phyloP scores from a whole-genome alignment of 2,329 filamentous ascomycete genomes.

The Calonectria pauciramosa region DNA sequence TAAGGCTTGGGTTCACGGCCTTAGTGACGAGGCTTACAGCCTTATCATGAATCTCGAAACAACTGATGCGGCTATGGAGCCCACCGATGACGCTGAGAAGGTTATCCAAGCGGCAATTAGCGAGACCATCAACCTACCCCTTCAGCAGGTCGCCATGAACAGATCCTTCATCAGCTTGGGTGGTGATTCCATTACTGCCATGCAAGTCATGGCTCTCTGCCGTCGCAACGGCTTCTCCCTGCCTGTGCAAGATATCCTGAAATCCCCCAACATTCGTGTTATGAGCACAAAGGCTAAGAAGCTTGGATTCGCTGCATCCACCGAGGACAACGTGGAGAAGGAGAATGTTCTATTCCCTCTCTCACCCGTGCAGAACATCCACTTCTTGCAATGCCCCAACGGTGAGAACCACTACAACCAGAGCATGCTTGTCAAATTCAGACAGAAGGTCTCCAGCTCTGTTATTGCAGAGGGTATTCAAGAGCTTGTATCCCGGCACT shows the following conservation, averaged over 20 bases:
- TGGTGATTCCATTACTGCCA: slow-evolving; percentile 8
- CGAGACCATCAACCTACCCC: background rate
- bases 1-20: background rate
- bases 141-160: background rate
- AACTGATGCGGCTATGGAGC: background rate
- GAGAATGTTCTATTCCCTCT: background rate
- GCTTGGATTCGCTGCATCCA: background rate
- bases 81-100: background rate
- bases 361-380: background rate
- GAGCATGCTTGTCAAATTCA: slow-evolving; percentile 37
- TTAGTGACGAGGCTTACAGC: background rate
- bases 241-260: background rate
- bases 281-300: background rate
- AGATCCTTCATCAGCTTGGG: slow-evolving; percentile 3
- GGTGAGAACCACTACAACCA: slow-evolving; percentile 38
- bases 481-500: slow-evolving; percentile 25
- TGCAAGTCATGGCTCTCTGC: slow-evolving; percentile 6
- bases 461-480: slow-evolving; percentile 31
- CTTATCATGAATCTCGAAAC: background rate
- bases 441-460: background rate
- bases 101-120: background rate
- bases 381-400: slow-evolving; percentile 24
- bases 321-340: background rate
- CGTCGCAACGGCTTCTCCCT: background rate
- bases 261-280: background rate